Evolutionary conservation across 2,329 filamentous ascomycete species (phyloP).

Genomic region (Teratosphaeria nubilosa): DNA sequence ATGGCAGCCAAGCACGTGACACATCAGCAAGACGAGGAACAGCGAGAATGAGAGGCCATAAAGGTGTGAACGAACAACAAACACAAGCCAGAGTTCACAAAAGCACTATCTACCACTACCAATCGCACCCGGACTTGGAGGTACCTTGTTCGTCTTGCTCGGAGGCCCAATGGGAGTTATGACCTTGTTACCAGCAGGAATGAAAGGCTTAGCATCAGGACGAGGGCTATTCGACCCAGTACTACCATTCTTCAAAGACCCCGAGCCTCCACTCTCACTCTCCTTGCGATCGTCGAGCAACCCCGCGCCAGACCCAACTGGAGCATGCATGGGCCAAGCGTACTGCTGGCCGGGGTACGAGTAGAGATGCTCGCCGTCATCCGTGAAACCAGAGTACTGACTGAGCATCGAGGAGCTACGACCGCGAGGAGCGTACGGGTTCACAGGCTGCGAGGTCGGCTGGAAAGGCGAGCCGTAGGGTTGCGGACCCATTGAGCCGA

Average conservation of each 20-base stretch:
- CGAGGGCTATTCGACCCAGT: conserved; percentile 24
- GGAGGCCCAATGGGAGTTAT: conserved; percentile 19
- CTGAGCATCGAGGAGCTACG: conserved; percentile 44
- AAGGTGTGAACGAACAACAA: conserved; percentile 3
- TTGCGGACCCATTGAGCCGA: conserved; percentile 13
- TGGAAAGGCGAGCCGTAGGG: conserved; percentile 18
- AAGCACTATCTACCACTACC: conserved; percentile 20
- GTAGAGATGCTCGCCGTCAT: conserved; percentile 21
- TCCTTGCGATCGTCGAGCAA: conserved; percentile 9
- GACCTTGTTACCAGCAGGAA: conserved; percentile 12
- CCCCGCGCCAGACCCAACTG: conserved; percentile 3
- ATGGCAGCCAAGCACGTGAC: neutral
- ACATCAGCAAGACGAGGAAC: neutral
- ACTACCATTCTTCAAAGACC: conserved; percentile 16
- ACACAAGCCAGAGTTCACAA: conserved; percentile 11
- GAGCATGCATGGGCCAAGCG: conserved; percentile 14
- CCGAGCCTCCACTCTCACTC: conserved; percentile 14
- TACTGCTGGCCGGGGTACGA: conserved; percentile 9
- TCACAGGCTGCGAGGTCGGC: conserved; percentile 7
- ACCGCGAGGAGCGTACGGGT: conserved; percentile 23
- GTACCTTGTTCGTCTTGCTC: conserved; percentile 10
- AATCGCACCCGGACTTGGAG: conserved; percentile 14
- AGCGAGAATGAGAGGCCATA: neutral
- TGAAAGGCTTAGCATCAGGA: conserved; percentile 24
- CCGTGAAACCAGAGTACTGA: conserved; percentile 42